Percentiles rank a stretch among this genome's conserved stretches.
phyloP scores from a whole-genome alignment of 2,329 filamentous ascomycete genomes.

The Pleoardoris graminearum region DNA sequence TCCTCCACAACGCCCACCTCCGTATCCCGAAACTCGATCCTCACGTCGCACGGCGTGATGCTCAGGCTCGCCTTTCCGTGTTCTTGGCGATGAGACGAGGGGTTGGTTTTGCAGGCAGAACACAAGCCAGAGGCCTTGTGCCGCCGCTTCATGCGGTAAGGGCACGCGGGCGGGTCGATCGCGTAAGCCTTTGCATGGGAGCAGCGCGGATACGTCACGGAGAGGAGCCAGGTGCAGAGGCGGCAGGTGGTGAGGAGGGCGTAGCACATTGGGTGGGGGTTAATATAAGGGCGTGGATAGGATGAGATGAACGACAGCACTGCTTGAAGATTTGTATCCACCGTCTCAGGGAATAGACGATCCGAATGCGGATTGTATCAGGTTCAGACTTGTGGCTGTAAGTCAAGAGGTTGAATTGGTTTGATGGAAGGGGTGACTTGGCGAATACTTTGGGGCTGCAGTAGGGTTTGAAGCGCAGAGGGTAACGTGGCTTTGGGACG shows the following conservation, averaged over 20 bases:
- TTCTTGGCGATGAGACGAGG: neutral
- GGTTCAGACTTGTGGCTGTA: too few relatives aligned
- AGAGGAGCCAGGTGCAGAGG: constrained; percentile 18
- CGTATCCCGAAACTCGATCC: neutral
- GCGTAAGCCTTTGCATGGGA: constrained; percentile 23
- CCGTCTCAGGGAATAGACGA: too few relatives aligned
- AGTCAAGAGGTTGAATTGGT: too few relatives aligned
- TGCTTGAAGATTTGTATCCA: too few relatives aligned
- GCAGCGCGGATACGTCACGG: constrained; percentile 26
- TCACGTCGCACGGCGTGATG: constrained; percentile 3
- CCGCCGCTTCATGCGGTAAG: constrained; percentile 28
- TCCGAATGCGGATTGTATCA: too few relatives aligned
- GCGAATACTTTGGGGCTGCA: too few relatives aligned
- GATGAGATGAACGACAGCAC: too few relatives aligned
- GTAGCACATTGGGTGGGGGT: constrained; percentile 27
- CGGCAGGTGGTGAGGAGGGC: constrained; percentile 26
- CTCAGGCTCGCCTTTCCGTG: constrained; percentile 1
- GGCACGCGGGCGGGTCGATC: constrained; percentile 25
- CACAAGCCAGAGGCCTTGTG: constrained; percentile 10
- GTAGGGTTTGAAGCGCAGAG: too few relatives aligned
- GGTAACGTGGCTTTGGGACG: too few relatives aligned
- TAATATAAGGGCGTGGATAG: too few relatives aligned
- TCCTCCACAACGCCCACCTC: neutral
- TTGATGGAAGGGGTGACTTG: too few relatives aligned
- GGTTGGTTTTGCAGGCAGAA: constrained; percentile 12